Evolutionary conservation across 495 filamentous ascomycete species (phyloP), one percentile per base, ranked within the genome.

Genomic region (Penicillium diatomitis): DNA sequence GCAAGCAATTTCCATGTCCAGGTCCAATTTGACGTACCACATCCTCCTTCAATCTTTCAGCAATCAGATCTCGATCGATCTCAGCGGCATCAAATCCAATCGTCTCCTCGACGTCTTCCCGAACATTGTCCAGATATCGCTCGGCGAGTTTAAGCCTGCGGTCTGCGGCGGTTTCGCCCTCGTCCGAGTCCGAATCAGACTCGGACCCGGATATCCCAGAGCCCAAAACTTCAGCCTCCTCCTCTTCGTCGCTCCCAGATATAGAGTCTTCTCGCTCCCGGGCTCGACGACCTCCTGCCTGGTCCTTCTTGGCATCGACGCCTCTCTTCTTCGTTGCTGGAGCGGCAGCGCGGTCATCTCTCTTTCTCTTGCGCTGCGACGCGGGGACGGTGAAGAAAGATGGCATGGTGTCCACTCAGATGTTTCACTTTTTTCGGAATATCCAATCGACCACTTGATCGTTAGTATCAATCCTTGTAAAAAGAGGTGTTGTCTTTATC

Each of bases 31-130:
- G 20, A 20, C 75, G 59, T 78, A 78, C 76, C 38, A 89, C 89
- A 64, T 96, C 92, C 68, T 96, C 87, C 63, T 90, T 82, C 50
- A 97, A 69, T 50, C 91, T 74, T 58, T 91, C 83, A 5, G 92
- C 89, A 57, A 97, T 92, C 43, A 95, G 73, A 55, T 97, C 90
- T 38, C 83, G 75, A 67, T 97, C 92, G 39, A 98, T 87, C 12
- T 96, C 84, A 51, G 83, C 90, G 3, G 92, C 92, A 69, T 98
- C 88, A 57, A 96, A 97, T 4, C 87, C 92, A 44, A 72, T 76
- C 60, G 85, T 83, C 44, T 86, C 41, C 31, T 44, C 80, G 29
- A 94, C 86, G 61, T 96, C 90, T 44, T 86, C 77, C 43, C 82
- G 76, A 44, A 95, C 83, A 61, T 94, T 96, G 11, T 94, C 86